Conservation (phyloP, 2,329 filamentous ascomycete genomes). For the Amauroascus niger region DNA sequence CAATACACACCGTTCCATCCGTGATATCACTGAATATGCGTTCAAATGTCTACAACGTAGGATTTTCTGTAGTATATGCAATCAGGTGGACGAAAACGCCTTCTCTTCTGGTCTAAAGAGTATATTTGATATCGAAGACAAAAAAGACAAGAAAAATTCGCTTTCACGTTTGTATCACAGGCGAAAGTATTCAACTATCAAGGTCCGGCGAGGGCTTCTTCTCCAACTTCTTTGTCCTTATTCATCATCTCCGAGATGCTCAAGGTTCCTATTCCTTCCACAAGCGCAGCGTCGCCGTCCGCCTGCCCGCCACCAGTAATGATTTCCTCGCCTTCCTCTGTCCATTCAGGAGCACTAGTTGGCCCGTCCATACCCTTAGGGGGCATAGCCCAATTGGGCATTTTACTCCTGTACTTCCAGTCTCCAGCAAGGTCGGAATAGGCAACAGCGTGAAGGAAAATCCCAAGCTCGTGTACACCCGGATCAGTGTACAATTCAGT, state of each 20-base stretch:
- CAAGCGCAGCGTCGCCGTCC: slow-evolving; percentile 18
- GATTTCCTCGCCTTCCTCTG: slow-evolving; percentile 33
- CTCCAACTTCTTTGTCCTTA: background rate
- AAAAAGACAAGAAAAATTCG: background rate
- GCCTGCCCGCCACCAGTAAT: slow-evolving; percentile 28
- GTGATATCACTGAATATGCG: background rate
- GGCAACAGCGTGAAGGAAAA: slow-evolving; percentile 85
- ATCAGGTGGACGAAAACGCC: too few relatives aligned
- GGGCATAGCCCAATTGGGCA: slow-evolving; percentile 81
- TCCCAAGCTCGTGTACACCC: slow-evolving; percentile 75
- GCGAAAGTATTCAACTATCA: background rate
- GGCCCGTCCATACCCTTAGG: slow-evolving; percentile 64
- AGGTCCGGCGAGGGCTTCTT: background rate
- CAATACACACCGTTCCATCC: background rate
- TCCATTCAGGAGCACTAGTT: slow-evolving; percentile 49
- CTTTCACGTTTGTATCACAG: background rate
- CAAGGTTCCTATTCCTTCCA: slow-evolving; percentile 18
- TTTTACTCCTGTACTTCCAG: slow-evolving; percentile 78
- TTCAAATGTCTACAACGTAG: too few relatives aligned
- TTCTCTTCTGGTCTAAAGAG: background rate
- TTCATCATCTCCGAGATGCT: slow-evolving; percentile 11
- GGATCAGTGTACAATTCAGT: slow-evolving; percentile 92
- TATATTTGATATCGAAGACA: too few relatives aligned
- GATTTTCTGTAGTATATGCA: too few relatives aligned
- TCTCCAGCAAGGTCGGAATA: slow-evolving; percentile 75